Conservation (phyloP, 2,329 filamentous ascomycete genomes). For the Penicillium thymicola region DNA sequence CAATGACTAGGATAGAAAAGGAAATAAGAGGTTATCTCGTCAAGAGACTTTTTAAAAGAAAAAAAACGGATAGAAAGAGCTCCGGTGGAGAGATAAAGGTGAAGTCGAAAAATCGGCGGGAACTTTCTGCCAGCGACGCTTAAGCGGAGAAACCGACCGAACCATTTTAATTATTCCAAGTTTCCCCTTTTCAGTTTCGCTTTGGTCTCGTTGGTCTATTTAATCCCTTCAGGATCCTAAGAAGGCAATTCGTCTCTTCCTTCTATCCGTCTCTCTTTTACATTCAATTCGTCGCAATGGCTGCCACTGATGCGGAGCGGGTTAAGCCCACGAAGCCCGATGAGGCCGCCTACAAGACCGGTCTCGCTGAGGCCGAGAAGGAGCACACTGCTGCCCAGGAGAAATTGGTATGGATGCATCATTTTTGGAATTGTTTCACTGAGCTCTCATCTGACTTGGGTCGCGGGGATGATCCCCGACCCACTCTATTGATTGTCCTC, state of each 20-base stretch:
- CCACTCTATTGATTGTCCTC: neutral
- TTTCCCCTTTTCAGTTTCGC: constrained; percentile 22
- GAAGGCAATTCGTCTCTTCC: constrained; percentile 9
- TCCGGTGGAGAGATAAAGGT: constrained; percentile 13
- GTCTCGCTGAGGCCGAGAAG: constrained; percentile 78
- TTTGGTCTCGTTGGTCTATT: constrained; percentile 13
- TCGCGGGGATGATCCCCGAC: constrained; percentile 1
- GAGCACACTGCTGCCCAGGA: constrained; percentile 76
- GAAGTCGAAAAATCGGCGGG: constrained; percentile 25
- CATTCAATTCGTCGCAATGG: constrained; percentile 29
- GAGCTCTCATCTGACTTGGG: neutral
- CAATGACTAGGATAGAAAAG: neutral
- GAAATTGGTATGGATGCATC: constrained; percentile 53
- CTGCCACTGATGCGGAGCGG: constrained; percentile 40
- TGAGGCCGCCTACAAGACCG: constrained; percentile 76
- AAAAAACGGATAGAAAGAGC: constrained; percentile 7
- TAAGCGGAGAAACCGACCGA: constrained; percentile 29
- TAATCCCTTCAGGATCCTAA: constrained; percentile 1
- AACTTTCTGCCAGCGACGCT: constrained; percentile 26
- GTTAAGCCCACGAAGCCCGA: constrained; percentile 80
- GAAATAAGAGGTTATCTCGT: neutral
- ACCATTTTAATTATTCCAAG: constrained; percentile 24
- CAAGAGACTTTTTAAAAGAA: neutral
- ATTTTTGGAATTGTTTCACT: neutral
- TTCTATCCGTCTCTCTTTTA: constrained; percentile 13